Evolutionary conservation across 805 yeast genomes (phyloP).

Genomic region (Monosporozyma aerobia): DNA sequence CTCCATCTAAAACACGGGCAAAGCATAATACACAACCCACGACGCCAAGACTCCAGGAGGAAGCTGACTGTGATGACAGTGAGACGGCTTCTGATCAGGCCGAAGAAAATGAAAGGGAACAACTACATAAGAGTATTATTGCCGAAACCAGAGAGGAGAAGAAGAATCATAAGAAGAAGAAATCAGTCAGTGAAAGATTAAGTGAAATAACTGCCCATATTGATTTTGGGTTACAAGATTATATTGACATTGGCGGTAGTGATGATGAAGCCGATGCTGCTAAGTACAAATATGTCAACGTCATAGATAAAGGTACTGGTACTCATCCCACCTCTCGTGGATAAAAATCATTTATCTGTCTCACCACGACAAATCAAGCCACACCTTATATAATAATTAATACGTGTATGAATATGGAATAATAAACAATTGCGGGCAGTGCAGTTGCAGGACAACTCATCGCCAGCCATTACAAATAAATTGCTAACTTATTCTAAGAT

Average conservation of each 20-base stretch:
- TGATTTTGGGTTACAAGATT: constrained; percentile 3
- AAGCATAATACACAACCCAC: neutral
- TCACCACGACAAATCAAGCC: neutral
- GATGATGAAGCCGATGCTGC: neutral
- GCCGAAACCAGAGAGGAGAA: neutral
- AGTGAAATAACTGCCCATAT: neutral
- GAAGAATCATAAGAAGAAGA: neutral
- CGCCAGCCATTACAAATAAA: too few relatives aligned
- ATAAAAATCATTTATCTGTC: neutral
- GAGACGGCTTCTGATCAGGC: neutral
- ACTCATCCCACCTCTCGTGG: neutral
- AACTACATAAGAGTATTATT: neutral
- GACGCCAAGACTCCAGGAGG: neutral
- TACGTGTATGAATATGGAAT: neutral
- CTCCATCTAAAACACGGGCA: neutral
- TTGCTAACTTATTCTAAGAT: too few relatives aligned
- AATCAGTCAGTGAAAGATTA: neutral
- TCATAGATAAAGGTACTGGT: neutral
- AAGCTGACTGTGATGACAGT: neutral
- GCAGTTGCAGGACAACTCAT: constrained; percentile 1
- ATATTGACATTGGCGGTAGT: constrained; percentile 4
- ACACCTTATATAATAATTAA: neutral
- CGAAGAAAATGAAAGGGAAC: neutral
- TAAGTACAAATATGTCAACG: neutral
- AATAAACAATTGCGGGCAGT: neutral